Conservation (phyloP, 768 basidiomycete genomes). For the Rhizopogon rudus region DNA sequence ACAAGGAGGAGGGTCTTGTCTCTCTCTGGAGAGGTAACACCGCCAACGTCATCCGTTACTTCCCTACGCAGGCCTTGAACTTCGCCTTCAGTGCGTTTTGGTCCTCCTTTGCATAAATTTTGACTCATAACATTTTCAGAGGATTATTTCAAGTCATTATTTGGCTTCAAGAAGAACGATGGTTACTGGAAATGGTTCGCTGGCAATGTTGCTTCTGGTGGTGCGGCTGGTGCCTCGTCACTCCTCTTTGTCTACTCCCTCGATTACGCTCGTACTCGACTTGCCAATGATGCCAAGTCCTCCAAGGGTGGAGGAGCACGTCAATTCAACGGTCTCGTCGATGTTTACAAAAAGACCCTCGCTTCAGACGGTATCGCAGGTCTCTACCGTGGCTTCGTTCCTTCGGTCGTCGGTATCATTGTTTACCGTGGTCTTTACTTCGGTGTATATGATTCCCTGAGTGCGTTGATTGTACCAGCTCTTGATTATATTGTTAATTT, state of each 20-base stretch:
- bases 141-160: slow-evolving; percentile 98
- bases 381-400: slow-evolving; percentile 99
- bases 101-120: not conserved
- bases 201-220: slow-evolving; percentile 98
- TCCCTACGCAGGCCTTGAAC: slow-evolving; percentile 99
- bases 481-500: slow-evolving; percentile 20
- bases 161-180: slow-evolving; percentile 97
- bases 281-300: slow-evolving; percentile 97
- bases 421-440: slow-evolving; percentile 99
- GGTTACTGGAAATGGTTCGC: slow-evolving; percentile 99
- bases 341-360: slow-evolving; percentile 97
- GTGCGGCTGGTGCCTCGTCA: slow-evolving; percentile 98
- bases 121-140: slow-evolving; percentile 32
- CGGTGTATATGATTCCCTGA: slow-evolving; percentile 93
- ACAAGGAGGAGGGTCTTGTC: slow-evolving; percentile 90
- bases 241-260: slow-evolving; percentile 99
- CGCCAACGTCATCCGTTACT: slow-evolving; percentile 99
- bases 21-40: slow-evolving; percentile 99
- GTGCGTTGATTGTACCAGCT: slow-evolving; percentile 40
- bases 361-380: slow-evolving; percentile 97
- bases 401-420: slow-evolving; percentile 98
- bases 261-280: slow-evolving; percentile 99
- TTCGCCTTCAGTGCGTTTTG: slow-evolving; percentile 92
- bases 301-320: slow-evolving; percentile 87
- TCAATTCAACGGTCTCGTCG: slow-evolving; percentile 98